A percentile compares a stretch with the other conserved stretches of the same genome.
Conservation (phyloP, 768 basidiomycete genomes). For the Suillus tomentosus region DNA sequence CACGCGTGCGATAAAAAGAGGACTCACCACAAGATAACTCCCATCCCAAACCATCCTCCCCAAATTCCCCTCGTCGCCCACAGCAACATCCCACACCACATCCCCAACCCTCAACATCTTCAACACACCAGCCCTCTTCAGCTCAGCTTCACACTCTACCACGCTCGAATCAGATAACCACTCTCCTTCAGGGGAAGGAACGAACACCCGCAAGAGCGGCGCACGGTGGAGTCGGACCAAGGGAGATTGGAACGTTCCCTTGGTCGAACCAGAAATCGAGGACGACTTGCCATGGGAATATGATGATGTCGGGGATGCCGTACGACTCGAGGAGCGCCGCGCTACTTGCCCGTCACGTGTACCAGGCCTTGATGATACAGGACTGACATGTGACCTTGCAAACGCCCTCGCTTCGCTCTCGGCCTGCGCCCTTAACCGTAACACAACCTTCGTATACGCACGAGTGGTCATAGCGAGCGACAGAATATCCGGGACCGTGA, state of each 20-base stretch:
- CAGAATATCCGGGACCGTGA: conserved; percentile 45
- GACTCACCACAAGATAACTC: conserved; percentile 72
- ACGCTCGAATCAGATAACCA: conserved; percentile 86
- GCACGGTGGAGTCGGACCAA: conserved; percentile 72
- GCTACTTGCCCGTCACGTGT: conserved; percentile 5
- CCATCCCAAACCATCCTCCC: conserved; percentile 89
- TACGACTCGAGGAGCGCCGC: conserved; percentile 50
- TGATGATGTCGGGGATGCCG: conserved; percentile 60
- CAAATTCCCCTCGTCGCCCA: conserved; percentile 82
- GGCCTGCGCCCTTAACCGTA: conserved; percentile 77
- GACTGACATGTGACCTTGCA: conserved; percentile 16
- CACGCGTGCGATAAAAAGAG: not conserved
- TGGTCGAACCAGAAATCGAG: conserved; percentile 19
- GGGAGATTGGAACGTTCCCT: conserved; percentile 61
- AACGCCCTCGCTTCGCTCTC: conserved; percentile 51
- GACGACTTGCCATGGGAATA: conserved; percentile 26
- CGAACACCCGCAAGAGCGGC: conserved; percentile 77
- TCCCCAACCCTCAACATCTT: conserved; percentile 72
- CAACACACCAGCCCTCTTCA: conserved; percentile 65
- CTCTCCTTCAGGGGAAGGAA: conserved; percentile 83
- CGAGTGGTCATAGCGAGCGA: conserved; percentile 63
- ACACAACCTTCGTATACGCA: conserved; percentile 77
- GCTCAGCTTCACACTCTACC: conserved; percentile 79
- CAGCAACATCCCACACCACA: conserved; percentile 85
- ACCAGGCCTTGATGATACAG: conserved; percentile 8